Conservation (phyloP, 2,329 filamentous ascomycete species). For the Beauveria sp. region DNA sequence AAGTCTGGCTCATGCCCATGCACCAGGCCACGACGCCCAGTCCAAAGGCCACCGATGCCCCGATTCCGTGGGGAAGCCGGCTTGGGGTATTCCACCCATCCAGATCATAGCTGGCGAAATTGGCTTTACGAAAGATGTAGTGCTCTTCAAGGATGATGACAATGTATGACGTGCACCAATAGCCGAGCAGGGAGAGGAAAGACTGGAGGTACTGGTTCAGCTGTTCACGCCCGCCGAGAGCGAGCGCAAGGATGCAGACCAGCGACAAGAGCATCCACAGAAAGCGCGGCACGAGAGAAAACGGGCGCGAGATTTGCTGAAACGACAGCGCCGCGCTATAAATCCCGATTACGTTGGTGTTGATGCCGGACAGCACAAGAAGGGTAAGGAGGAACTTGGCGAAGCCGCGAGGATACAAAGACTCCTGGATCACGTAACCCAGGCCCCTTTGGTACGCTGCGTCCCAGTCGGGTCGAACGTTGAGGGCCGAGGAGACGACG, state of each 20-base stretch:
- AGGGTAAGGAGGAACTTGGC: conserved; percentile 35
- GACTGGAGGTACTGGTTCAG: conserved; percentile 36
- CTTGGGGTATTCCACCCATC: conserved; percentile 36
- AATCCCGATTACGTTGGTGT: conserved; percentile 29
- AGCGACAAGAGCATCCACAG: conserved; percentile 32
- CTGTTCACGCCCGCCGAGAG: conserved; percentile 30
- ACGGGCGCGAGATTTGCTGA: conserved; percentile 30
- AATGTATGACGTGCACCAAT: conserved; percentile 37
- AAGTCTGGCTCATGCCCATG: conserved; percentile 47
- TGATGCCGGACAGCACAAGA: conserved; percentile 29
- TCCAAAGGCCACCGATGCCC: conserved; percentile 34
- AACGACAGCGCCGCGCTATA: conserved; percentile 32
- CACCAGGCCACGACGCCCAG: conserved; percentile 38
- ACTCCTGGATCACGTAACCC: conserved; percentile 36
- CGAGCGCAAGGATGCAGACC: conserved; percentile 32
- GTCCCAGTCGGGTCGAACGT: conserved; percentile 29
- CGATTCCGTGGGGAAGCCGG: conserved; percentile 32
- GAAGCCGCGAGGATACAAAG: conserved; percentile 37
- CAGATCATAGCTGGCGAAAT: conserved; percentile 33
- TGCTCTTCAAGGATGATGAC: conserved; percentile 35
- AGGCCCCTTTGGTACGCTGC: conserved; percentile 32
- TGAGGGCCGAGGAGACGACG: conserved; percentile 34
- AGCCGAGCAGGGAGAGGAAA: conserved; percentile 36
- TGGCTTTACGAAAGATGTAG: conserved; percentile 32
- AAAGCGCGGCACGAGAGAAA: conserved; percentile 31